Conservation (phyloP, 1,139 yeast genomes). For the Candida sp. region DNA sequence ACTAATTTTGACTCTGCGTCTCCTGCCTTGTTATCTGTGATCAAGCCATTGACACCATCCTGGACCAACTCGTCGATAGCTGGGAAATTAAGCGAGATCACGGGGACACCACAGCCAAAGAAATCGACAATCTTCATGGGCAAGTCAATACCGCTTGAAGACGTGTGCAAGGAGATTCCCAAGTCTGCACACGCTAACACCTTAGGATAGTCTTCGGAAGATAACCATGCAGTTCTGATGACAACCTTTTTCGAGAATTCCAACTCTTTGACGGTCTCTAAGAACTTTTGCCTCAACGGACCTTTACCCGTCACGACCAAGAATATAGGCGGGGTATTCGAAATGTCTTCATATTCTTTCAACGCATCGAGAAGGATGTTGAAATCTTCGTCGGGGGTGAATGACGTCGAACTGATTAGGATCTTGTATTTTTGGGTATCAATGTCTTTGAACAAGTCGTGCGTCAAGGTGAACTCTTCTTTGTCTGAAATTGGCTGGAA, state of each 20-base stretch:
- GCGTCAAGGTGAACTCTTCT: constrained; percentile 11
- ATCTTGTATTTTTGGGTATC: constrained; percentile 53
- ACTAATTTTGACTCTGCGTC: constrained; percentile 48
- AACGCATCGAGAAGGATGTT: constrained; percentile 71
- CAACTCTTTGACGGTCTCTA: constrained; percentile 46
- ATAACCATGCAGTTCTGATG: constrained; percentile 76
- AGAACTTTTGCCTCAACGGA: constrained; percentile 63
- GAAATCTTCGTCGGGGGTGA: constrained; percentile 96
- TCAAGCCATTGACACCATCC: constrained; percentile 47
- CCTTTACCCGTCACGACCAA: constrained; percentile 95
- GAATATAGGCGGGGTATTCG: constrained; percentile 51
- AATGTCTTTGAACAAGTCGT: constrained; percentile 40
- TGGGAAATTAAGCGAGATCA: constrained; percentile 73
- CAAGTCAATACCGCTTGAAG: constrained; percentile 91
- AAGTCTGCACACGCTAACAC: constrained; percentile 79
- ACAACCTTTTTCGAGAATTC: constrained; percentile 50
- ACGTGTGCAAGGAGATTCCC: constrained; percentile 89
- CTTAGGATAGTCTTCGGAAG: constrained; percentile 79
- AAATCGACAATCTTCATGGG: constrained; percentile 98
- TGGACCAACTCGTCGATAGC: constrained; percentile 70
- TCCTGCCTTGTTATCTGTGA: constrained; percentile 28
- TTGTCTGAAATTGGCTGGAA: constrained; percentile 52
- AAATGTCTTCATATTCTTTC: constrained; percentile 53
- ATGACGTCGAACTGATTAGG: constrained; percentile 86
- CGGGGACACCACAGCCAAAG: constrained; percentile 97